Conservation (phyloP, 2,329 filamentous ascomycete species). For the Myriosclerotinia scirpicola region DNA sequence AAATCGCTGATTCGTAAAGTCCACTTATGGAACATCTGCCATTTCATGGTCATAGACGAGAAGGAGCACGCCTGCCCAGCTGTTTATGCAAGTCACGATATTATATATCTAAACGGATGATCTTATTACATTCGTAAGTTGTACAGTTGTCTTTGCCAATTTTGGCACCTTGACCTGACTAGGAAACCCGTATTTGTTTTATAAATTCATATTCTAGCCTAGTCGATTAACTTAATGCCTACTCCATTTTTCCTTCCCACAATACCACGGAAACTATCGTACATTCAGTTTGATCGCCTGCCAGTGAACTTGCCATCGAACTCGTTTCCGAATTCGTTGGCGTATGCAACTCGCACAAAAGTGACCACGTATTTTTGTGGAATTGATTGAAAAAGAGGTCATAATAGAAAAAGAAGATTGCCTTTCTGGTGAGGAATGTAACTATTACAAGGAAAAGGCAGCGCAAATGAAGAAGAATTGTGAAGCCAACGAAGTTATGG, state of each 20-base stretch:
- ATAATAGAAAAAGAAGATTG: constrained; percentile 5
- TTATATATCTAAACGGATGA: neutral
- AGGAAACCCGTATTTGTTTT: neutral
- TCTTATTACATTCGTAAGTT: neutral
- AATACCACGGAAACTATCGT: constrained; percentile 11
- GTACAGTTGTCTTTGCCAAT: too few species aligned
- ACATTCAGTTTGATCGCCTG: constrained; percentile 9
- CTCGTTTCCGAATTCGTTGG: neutral
- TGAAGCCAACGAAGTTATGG: neutral
- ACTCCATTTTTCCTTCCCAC: neutral
- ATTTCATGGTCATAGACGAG: neutral
- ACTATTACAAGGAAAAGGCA: constrained; percentile 14
- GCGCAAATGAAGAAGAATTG: constrained; percentile 1
- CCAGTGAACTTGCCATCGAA: constrained; percentile 18
- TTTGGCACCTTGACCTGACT: neutral
- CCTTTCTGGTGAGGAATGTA: constrained; percentile 15
- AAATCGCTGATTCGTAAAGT: too few species aligned
- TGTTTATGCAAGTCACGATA: neutral
- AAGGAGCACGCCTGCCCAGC: neutral
- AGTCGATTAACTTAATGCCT: constrained; percentile 10
- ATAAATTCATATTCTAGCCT: constrained; percentile 6
- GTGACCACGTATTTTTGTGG: neutral
- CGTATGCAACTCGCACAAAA: constrained; percentile 15
- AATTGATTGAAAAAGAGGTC: neutral
- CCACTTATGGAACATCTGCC: too few species aligned